Percentiles rank a stretch among this genome's conserved stretches.
Evolutionary conservation across 495 filamentous ascomycete species (phyloP).

Genomic region (Margaritispora aquatica): DNA sequence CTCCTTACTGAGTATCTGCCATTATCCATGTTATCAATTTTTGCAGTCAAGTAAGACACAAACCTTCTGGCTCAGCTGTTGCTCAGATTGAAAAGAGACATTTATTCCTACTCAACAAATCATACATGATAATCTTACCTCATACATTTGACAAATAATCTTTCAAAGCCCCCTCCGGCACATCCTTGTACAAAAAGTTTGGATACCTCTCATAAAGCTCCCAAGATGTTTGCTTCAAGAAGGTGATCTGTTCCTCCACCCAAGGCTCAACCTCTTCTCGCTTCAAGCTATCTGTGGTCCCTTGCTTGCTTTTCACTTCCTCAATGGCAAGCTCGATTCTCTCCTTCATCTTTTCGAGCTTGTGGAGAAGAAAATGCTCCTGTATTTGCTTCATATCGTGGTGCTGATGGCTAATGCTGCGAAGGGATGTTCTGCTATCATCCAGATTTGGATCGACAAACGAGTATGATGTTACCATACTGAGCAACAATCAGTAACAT

Average conservation of each 20-base stretch:
- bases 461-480: slow-evolving; percentile 6
- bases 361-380: slow-evolving; percentile 1
- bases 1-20: no score
- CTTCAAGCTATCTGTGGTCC: background rate
- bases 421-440: background rate
- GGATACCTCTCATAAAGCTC: slow-evolving; percentile 7
- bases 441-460: slow-evolving; percentile 3
- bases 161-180: slow-evolving; percentile 1
- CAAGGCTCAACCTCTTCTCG: slow-evolving; percentile 7
- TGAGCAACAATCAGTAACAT: background rate
- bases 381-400: background rate
- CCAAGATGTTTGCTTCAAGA: slow-evolving; percentile 8
- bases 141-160: background rate
- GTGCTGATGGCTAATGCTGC: slow-evolving; percentile 1
- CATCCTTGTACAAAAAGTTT: slow-evolving; percentile 5
- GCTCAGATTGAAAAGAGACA: no score
- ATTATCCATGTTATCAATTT: no score
- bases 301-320: background rate
- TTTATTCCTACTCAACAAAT: no score
- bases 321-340: background rate
- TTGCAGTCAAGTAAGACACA: no score
- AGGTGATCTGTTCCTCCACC: slow-evolving; percentile 8
- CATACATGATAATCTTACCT: background rate
- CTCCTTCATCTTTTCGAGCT: background rate
- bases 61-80: no score